phyloP scores from a whole-genome alignment of 2,329 filamentous ascomycete species.

The Aspergillus nomiae region DNA sequence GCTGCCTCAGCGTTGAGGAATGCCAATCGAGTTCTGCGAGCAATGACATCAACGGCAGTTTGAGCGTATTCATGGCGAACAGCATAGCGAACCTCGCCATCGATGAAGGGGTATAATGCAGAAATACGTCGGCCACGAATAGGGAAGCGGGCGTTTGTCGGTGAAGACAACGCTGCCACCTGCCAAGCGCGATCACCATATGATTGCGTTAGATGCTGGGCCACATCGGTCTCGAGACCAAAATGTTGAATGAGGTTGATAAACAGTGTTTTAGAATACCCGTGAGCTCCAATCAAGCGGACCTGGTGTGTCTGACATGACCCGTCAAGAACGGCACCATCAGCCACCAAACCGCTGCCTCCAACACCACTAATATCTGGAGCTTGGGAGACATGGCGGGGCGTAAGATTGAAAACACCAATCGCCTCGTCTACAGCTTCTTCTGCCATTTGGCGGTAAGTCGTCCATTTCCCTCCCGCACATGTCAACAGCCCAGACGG shows the following conservation, averaged over 20 bases:
- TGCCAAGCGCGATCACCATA: constrained; percentile 94
- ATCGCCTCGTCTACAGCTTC: constrained; percentile 83
- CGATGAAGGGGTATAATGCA: constrained; percentile 82
- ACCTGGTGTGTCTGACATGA: constrained; percentile 82
- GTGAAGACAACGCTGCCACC: constrained; percentile 76
- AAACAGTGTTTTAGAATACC: constrained; percentile 87
- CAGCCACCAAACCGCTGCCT: constrained; percentile 70
- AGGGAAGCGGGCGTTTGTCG: constrained; percentile 78
- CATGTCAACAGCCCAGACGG: constrained; percentile 78
- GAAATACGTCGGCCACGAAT: constrained; percentile 80
- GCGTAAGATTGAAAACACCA: constrained; percentile 64
- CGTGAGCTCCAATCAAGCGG: constrained; percentile 79
- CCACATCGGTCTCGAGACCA: constrained; percentile 87
- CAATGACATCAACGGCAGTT: constrained; percentile 84
- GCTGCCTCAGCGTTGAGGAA: constrained; percentile 92
- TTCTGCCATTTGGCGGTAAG: constrained; percentile 90
- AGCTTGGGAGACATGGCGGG: constrained; percentile 59
- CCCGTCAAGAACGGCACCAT: constrained; percentile 71
- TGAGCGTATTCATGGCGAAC: constrained; percentile 89
- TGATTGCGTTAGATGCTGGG: constrained; percentile 80
- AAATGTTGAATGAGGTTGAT: constrained; percentile 95
- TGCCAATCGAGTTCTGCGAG: constrained; percentile 78
- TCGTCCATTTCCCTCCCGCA: constrained; percentile 90
- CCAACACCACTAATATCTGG: constrained; percentile 71
- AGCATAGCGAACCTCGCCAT: constrained; percentile 88